Evolutionary conservation across 371 early-diverging fungal species (phyloP).

Genomic region (Lichtheimia ornata): DNA sequence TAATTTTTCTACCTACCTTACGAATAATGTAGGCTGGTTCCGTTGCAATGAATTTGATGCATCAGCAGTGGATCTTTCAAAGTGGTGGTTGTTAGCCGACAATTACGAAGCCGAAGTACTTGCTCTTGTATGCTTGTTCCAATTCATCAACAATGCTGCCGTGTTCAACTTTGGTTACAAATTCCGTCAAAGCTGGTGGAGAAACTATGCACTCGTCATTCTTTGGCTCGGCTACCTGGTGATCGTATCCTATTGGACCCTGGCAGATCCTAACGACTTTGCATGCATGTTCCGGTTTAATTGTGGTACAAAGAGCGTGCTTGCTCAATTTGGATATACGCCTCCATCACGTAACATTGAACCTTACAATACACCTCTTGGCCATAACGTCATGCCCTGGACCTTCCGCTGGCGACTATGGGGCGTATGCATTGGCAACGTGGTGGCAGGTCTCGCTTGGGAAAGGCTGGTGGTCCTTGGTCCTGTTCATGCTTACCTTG

Average conservation of each 20-base stretch:
- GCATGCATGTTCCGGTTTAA: slow-evolving; percentile 76
- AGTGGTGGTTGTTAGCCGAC: slow-evolving; percentile 85
- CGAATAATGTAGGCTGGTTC: slow-evolving; percentile 67
- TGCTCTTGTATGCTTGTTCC: slow-evolving; percentile 63
- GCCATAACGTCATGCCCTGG: slow-evolving; percentile 73
- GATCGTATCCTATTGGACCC: slow-evolving; percentile 53
- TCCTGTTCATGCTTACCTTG: slow-evolving; percentile 35
- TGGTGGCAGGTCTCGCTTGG: slow-evolving; percentile 34
- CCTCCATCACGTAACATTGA: slow-evolving; percentile 52
- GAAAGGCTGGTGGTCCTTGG: slow-evolving; percentile 57
- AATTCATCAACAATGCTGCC: slow-evolving; percentile 71
- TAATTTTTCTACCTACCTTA: slow-evolving; percentile 29
- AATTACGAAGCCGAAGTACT: slow-evolving; percentile 75
- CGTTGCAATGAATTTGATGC: slow-evolving; percentile 79
- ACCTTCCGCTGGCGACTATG: slow-evolving; percentile 68
- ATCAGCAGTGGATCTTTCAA: slow-evolving; percentile 60
- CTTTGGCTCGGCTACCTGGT: slow-evolving; percentile 57
- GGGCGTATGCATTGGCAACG: slow-evolving; percentile 45
- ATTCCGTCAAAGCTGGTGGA: slow-evolving; percentile 63
- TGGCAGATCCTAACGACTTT: slow-evolving; percentile 74
- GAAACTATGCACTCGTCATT: slow-evolving; percentile 63
- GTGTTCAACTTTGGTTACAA: slow-evolving; percentile 73
- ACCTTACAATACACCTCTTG: slow-evolving; percentile 58
- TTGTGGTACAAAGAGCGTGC: slow-evolving; percentile 61
- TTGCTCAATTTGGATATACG: slow-evolving; percentile 54